phyloP scores from a whole-genome alignment of 805 yeast species.

The Starmerella riodocensis region DNA sequence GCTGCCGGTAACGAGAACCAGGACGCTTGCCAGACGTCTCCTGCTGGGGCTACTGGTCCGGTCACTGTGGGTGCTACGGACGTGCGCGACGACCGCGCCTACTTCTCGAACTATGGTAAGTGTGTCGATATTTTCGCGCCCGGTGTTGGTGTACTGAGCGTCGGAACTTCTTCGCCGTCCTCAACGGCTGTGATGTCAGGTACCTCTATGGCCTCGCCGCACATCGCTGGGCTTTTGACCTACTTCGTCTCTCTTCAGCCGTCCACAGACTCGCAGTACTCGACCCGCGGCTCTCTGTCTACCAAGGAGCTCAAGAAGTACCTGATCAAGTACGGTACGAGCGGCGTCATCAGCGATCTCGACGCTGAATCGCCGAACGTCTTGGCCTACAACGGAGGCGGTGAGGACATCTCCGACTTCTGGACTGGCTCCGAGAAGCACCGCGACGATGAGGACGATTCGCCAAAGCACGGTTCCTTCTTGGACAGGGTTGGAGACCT shows the following conservation, averaged over 20 bases:
- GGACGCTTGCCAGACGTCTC: constrained; percentile 86
- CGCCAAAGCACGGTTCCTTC: background rate
- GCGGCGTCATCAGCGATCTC: constrained; percentile 35
- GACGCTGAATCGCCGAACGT: constrained; percentile 42
- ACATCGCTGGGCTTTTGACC: constrained; percentile 80
- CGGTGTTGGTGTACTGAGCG: constrained; percentile 73
- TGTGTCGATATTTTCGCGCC: constrained; percentile 97
- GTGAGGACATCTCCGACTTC: constrained; percentile 39
- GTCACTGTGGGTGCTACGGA: constrained; percentile 94
- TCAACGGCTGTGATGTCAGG: constrained; percentile 43
- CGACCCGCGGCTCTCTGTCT: constrained; percentile 34
- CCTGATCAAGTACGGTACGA: constrained; percentile 40
- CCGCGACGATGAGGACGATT: constrained; percentile 1
- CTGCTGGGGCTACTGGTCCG: constrained; percentile 51
- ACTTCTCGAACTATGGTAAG: constrained; percentile 87
- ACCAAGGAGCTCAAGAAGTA: constrained; percentile 43
- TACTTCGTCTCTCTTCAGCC: constrained; percentile 84
- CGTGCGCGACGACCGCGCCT: constrained; percentile 77
- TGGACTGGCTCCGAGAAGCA: constrained; percentile 26
- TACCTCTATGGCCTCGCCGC: constrained; percentile 98
- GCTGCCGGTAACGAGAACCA: constrained; percentile 94
- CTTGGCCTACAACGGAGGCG: constrained; percentile 50
- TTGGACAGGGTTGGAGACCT: constrained; percentile 7
- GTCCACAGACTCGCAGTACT: constrained; percentile 38
- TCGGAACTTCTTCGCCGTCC: constrained; percentile 24